phyloP scores from a whole-genome alignment of 2,329 filamentous ascomycete genomes.

The Metarhizium brunneum region DNA sequence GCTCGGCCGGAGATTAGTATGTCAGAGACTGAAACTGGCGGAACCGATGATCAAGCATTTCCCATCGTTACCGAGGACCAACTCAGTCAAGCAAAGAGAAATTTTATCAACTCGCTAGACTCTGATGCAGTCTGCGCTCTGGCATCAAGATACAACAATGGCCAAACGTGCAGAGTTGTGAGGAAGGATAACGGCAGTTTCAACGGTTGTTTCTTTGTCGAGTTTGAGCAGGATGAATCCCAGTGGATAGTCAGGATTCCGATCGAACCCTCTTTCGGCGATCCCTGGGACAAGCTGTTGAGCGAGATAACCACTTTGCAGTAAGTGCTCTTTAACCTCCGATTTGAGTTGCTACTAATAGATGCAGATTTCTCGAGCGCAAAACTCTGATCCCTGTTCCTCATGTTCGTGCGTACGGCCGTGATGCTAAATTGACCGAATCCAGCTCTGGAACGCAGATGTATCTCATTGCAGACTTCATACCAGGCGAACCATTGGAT shows the following conservation, averaged over 20 bases:
- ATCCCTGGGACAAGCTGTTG: slow-evolving; percentile 16
- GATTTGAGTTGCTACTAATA: slow-evolving; percentile 2
- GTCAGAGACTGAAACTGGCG: neutral
- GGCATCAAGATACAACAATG: slow-evolving; percentile 12
- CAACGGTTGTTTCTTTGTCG: slow-evolving; percentile 15
- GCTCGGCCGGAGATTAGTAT: neutral
- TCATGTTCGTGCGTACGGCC: slow-evolving; percentile 12
- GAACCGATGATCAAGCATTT: neutral
- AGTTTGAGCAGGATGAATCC: slow-evolving; percentile 5
- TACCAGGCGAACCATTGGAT: slow-evolving; percentile 13
- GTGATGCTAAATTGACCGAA: slow-evolving; percentile 3
- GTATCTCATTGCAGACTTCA: slow-evolving; percentile 14
- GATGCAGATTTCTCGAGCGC: slow-evolving; percentile 12
- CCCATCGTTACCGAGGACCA: neutral
- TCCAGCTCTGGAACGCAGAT: neutral
- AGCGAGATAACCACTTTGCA: slow-evolving; percentile 17
- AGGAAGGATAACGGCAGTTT: slow-evolving; percentile 12
- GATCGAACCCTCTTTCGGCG: slow-evolving; percentile 11
- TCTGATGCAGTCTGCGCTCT: slow-evolving; percentile 11
- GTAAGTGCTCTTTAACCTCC: slow-evolving; percentile 5
- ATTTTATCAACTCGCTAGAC: slow-evolving; percentile 14
- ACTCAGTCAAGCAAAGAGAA: neutral
- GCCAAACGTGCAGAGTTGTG: slow-evolving; percentile 9
- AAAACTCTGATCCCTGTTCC: slow-evolving; percentile 15
- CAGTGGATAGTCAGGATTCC: slow-evolving; percentile 16